Evolutionary conservation across 768 basidiomycete genomes (phyloP), one percentile per base, ranked within the genome.

Genomic region (Agaricus blazei): DNA sequence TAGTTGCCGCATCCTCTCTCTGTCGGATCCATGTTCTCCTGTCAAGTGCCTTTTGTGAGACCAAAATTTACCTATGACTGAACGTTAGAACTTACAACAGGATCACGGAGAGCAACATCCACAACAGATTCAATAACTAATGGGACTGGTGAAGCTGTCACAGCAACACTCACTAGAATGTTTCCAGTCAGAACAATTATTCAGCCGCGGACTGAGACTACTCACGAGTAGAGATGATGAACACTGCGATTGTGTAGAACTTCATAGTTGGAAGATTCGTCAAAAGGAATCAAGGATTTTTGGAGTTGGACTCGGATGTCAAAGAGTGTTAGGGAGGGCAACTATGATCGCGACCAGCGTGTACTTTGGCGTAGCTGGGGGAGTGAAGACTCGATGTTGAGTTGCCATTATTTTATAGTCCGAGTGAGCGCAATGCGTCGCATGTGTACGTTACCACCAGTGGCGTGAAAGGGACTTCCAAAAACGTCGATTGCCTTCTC

Each of bases 181-280:
- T 8, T 23, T 48, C 19, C 8, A 12, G 4, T 55, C n/a, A 48
- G 54, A 4, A 23, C 9, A 3, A 1, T 19, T 27, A 6, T n/a
- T n/a, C 24, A 19, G 2, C n/a, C 27, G 9, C 9, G 44, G 36
- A 48, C 6, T 26, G 23, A 45, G n/a, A 23, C 23, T 29, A 45
- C 54, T 19, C 48, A 55, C 54, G 48, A n/a, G 47, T 48, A 24
- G 54, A 55, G 12, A 55, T 9, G 28, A 55, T 48, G n/a, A 55
- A 48, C 19, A 47, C 44, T 5, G n/a, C 24, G 23, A 52, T 19
- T 29, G 45, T 8, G 44, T 24, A 34, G 29, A 24, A 52, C 31
- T 52, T 52, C 52, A 52, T 52, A 12, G 34, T 37, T n/a, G n/a
- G 5, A 2, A 12, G 3, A 11, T 19, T 31, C 23, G 24, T 50